Evolutionary conservation across 2,329 filamentous ascomycete genomes (phyloP), one percentile per base, ranked within the genome.

Genomic region (Pseudocercospora fijiensis): DNA sequence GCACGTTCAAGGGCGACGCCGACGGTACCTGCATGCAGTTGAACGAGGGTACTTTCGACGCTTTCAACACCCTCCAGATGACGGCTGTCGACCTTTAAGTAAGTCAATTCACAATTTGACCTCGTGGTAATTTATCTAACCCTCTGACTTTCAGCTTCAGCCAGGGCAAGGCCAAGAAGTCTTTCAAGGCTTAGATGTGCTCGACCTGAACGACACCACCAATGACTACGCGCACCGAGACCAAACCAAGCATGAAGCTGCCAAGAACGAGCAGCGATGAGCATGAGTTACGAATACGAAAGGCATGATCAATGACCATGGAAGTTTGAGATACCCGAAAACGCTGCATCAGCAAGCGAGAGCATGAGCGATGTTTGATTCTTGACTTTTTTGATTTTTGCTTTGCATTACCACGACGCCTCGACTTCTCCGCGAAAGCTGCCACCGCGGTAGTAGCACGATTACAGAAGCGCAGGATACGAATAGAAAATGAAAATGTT

Each of bases 11-110:
- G 22, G 49, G 49, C 49, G 49, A 53, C 16, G 8, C 10, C 1
- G 49, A 53, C 7, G 49, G 49, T 10, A 53, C 49, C 49, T 53
- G 49, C 7, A 53, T 53, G 49, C 49, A 53, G 26, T 8, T 53
- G 9, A 53, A 53, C 24, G 49, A 53, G 49, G 49, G 26, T n/a
- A 24, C 24, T 1, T 30, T 53, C 2, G 26, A 53, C 3, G 18
- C 8, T 10, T 53, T 53, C 49, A 53, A 53, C 7, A 53, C 49
- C 11, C 18, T 53, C 26, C 22, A 53, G 22, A 53, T 53, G 24
- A 26, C 45, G 18, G 45, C 45, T 11, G 45, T 49, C 45, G 45
- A 49, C 13, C 45, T n/a, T n/a, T n/a, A n/a, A 20, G 45, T 49
- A 26, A 49, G 45, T 24, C 13, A 6, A 30, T 9, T 30, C 4